Base-by-base conservation (phyloP, 805 yeast genomes). In the Candida alai region DNA sequence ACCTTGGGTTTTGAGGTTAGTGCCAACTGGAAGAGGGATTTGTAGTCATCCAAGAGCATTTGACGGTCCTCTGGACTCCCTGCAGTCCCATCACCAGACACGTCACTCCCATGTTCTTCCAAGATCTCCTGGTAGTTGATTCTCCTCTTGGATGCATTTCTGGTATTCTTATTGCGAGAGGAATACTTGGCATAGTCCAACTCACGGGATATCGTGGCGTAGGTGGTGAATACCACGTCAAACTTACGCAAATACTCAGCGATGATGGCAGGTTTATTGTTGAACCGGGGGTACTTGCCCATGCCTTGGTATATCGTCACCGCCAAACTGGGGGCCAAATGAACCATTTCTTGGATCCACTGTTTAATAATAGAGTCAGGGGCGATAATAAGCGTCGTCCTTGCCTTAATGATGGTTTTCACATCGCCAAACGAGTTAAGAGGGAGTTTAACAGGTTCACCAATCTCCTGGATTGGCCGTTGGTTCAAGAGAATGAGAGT, bases 281-380 rank as follows among this genome's bases (percentile, higher is more conserved):
- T 42, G 10, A 52, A 41, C 23, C 42, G 44, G 1, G 57, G 51
- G 30, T 56, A 56, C 11, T 51, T 50, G 19, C 45, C 52, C 8
- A 64, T 38, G 0, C 95, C 96, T 20, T 64, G 62, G 57, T 90
- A 89, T 3, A 76, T 67, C 35, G 76, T 70, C 0, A 84, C 75
- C 7, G 68, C 72, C 23, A 89, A 57, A 3, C 67, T 51, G 0
- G 93, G 84, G 0, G 88, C 78, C 5, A 73, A 48, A 18, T 61
- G 62, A 4, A 52, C 47, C 5, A 89, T 67, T 60, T 90, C 98
- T 15, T 77, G 78, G 1, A 71, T 66, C 98, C 98, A 93, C 54
- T 93, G 98, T 19, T 74, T 67, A 13, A 84, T 56, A 39, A 93
- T 86, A 0, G 95, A 76, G 22, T 78, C 81, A 0, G 98, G 98